Evolutionary conservation across 208 protist species (phyloP).

Genomic region (Trypanosoma boissoni): DNA sequence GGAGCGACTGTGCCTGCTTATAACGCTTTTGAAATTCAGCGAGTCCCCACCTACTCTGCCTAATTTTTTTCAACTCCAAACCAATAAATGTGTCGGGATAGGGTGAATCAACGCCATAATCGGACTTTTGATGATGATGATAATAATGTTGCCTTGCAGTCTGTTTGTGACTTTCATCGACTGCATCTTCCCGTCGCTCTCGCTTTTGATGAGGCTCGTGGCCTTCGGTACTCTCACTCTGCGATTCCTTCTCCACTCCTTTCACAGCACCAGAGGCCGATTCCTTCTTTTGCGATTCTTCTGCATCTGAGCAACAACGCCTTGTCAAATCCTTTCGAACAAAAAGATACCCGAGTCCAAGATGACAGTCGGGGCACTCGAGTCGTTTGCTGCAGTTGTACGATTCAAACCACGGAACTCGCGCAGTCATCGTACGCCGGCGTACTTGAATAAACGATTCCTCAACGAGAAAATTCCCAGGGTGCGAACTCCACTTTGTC

Average conservation of each 20-base stretch:
- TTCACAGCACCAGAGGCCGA: not conserved
- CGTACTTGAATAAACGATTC: constrained; percentile 64
- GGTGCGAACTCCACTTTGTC: constrained; percentile 36
- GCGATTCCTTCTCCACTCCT: not conserved
- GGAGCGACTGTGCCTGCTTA: constrained; percentile 43
- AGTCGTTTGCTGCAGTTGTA: constrained; percentile 47
- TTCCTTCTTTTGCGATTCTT: not conserved
- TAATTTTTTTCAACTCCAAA: constrained; percentile 71
- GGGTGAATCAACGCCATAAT: constrained; percentile 2
- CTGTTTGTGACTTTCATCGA: constrained; percentile 5
- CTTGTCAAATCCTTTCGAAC: not conserved
- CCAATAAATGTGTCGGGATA: constrained; percentile 55
- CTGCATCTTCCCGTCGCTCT: constrained; percentile 19
- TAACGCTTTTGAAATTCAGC: constrained; percentile 68
- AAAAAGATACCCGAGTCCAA: constrained; percentile 71
- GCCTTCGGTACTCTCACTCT: not conserved
- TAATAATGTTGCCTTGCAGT: not conserved
- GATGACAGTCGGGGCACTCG: constrained; percentile 80
- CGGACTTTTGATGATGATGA: constrained; percentile 2
- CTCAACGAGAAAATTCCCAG: constrained; percentile 71
- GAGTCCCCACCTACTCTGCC: constrained; percentile 62
- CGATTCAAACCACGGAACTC: constrained; percentile 58
- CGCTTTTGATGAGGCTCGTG: constrained; percentile 22
- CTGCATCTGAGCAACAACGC: not conserved
- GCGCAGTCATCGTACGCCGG: constrained; percentile 56